Evolutionary conservation across 2,329 filamentous ascomycete genomes (phyloP), one percentile per base, ranked within the genome.

Genomic region (Fusarium siculi): DNA sequence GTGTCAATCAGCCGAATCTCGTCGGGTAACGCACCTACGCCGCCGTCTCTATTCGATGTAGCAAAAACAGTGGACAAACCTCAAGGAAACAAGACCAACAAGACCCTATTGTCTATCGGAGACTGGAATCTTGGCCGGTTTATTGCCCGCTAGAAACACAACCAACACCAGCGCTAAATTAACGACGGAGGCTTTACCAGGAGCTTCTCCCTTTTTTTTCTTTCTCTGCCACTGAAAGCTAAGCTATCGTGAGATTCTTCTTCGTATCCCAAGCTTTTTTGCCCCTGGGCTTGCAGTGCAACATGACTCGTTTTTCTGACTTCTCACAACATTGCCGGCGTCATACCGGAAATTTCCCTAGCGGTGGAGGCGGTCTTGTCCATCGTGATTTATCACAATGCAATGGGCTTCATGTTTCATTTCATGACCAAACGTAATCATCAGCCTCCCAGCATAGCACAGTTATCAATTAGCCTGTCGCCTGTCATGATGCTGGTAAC

Each of bases 311-410:
- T 32, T 44, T 52, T 40, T 58, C 43, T 57, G 52, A 32, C 46
- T 39, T 69, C 54, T 19, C 15, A 25, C 32, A 40, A 46, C 32
- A 7, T n/a, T 32, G 25, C 42, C 39, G 57, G 61, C 40, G 11
- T 44, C 68, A 59, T 46, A 42, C 36, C 67, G 63, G 71, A 74
- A 61, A 74, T 74, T 74, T 64, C 59, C 39, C 30, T n/a, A 52
- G 52, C 39, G 66, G 70, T 59, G 37, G 59, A 53, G 25, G 50
- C 40, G 52, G 62, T 37, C 59, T 63, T 40, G 65, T 43, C 25
- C 44, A 71, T 68, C 54, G 32, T 67, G 66, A 67, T 73, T 50
- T 56, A 59, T 60, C 28, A 60, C 28, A 44, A 16, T 25, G 49
- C 49, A 36, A 36, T 52, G 32, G 36, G 32, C 32, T 36, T 52